These are phyloP conservation scores for Mycena venus DNA, from an alignment of 768 basidiomycete species.

Conservation along the genomic window DNA sequence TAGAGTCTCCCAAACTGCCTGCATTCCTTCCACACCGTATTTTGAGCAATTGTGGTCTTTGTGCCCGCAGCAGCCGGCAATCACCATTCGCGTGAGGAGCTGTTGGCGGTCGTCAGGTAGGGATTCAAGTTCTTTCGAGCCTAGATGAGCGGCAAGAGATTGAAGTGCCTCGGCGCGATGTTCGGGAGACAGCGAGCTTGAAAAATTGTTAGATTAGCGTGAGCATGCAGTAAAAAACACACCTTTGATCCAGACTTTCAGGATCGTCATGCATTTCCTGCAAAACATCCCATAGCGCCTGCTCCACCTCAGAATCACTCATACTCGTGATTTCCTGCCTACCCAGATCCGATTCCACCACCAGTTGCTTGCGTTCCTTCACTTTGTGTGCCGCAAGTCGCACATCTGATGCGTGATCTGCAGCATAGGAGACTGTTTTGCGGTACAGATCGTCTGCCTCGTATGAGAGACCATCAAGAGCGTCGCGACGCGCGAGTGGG, in stretches of 20 bases:
- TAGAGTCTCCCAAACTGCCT: slow-evolving; percentile 13
- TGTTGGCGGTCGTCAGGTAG: background rate
- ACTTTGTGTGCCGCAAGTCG: background rate
- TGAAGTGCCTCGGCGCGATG: background rate
- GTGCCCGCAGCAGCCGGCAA: background rate
- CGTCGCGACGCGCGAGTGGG: background rate
- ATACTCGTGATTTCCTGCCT: background rate
- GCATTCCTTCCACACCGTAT: background rate
- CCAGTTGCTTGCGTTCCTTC: background rate
- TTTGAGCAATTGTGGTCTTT: background rate
- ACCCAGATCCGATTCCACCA: background rate
- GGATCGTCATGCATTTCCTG: background rate
- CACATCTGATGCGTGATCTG: slow-evolving; percentile 39
- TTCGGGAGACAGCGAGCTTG: background rate
- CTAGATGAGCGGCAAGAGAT: background rate
- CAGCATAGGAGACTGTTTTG: slow-evolving; percentile 23
- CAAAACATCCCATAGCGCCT: background rate
- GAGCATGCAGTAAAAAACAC: no score
- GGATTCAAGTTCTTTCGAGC: background rate
- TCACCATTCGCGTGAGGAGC: background rate
- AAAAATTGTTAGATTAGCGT: background rate
- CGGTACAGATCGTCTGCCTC: slow-evolving; percentile 1
- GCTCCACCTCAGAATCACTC: no score
- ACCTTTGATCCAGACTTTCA: slow-evolving; percentile 17
- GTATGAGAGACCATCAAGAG: background rate